phyloP scores from a whole-genome alignment of 129 eudicot genomes.

The Artemisia tridentata region DNA sequence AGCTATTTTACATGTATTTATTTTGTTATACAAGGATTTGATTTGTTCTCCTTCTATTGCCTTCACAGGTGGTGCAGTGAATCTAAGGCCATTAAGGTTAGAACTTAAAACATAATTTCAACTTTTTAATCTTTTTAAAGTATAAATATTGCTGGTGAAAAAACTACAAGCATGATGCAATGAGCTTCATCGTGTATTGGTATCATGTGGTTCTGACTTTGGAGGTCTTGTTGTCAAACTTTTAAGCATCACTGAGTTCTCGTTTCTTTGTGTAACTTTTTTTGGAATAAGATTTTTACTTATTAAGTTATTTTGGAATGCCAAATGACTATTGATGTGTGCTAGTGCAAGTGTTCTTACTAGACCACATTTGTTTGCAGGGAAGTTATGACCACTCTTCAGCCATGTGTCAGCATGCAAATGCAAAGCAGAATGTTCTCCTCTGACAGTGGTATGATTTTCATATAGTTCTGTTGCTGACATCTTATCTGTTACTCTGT shows the following conservation, averaged over 20 bases:
- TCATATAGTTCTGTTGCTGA: constrained; percentile 11
- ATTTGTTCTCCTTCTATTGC: neutral
- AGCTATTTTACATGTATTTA: constrained; percentile 1
- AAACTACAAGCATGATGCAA: constrained; percentile 8
- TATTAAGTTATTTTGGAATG: neutral
- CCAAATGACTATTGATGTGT: too few species aligned
- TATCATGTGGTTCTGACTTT: neutral
- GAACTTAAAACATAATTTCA: constrained; percentile 32
- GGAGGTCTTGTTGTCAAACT: constrained; percentile 15
- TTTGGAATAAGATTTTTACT: neutral
- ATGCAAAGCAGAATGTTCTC: constrained; percentile 56
- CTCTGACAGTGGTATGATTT: constrained; percentile 57
- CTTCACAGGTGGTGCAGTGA: constrained; percentile 42
- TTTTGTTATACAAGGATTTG: neutral
- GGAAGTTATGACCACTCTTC: constrained; percentile 45
- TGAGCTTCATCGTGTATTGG: neutral
- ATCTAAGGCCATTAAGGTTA: constrained; percentile 56
- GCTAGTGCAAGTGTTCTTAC: constrained; percentile 7
- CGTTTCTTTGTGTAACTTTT: constrained; percentile 5
- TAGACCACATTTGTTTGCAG: constrained; percentile 35
- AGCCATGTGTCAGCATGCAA: constrained; percentile 37
- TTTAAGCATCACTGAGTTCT: constrained; percentile 8
- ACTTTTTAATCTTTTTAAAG: neutral
- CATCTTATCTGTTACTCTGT: neutral
- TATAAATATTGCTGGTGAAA: neutral